phyloP scores from a whole-genome alignment of 352 stramenopile genomes.

The Globisporangium middletonii region DNA sequence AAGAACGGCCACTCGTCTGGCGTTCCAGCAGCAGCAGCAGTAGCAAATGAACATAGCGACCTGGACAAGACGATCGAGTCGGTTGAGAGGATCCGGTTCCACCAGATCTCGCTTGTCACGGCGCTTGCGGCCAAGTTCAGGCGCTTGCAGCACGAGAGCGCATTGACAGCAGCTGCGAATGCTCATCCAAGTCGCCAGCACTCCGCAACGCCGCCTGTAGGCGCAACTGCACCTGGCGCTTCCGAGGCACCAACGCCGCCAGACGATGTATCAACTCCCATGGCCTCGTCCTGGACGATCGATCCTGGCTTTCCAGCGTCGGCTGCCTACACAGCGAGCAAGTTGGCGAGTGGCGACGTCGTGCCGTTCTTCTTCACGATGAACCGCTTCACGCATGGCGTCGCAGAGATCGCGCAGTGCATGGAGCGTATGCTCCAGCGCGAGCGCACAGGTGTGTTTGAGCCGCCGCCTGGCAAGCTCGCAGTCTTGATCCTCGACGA shows the following conservation, averaged over 20 bases:
- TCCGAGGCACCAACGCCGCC: background rate
- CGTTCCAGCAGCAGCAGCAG: background rate
- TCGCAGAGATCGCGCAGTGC: constrained; percentile 24
- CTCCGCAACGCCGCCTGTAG: background rate
- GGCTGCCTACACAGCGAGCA: constrained; percentile 10
- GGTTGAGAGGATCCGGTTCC: constrained; percentile 38
- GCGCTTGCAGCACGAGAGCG: background rate
- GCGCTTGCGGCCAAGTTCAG: constrained; percentile 23
- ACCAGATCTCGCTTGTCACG: constrained; percentile 37
- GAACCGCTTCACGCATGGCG: constrained; percentile 14
- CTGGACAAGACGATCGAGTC: constrained; percentile 17
- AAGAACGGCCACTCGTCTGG: too few relatives aligned
- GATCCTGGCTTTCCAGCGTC: constrained; percentile 6
- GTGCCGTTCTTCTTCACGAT: constrained; percentile 48
- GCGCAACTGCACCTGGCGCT: background rate
- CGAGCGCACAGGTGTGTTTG: constrained; percentile 37
- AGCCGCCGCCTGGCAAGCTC: constrained; percentile 48
- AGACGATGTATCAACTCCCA: background rate
- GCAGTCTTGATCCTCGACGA: constrained; percentile 51
- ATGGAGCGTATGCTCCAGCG: constrained; percentile 54
- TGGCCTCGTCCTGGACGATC: constrained; percentile 1
- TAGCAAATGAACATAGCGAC: background rate
- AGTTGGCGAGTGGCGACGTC: constrained; percentile 31
- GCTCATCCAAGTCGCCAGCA: background rate
- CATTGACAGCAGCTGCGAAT: background rate